Percentiles rank a stretch among this genome's conserved stretches.
Evolutionary conservation across 805 yeast species (phyloP).

Genomic region (Yamadazyma akitaensis): DNA sequence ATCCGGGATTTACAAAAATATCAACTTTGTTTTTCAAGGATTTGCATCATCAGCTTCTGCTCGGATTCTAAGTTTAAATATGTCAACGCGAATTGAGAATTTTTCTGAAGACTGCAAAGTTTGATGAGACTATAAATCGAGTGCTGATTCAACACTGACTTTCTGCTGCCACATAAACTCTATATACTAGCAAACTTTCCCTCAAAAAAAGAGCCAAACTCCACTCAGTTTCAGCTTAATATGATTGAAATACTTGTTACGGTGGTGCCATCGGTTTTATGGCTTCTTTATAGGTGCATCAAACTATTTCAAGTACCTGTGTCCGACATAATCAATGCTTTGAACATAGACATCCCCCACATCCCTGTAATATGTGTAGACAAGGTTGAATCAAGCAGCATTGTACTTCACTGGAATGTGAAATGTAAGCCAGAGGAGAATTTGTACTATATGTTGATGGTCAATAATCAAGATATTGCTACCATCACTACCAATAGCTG

Average conservation of each 20-base stretch:
- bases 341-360: slow-evolving; percentile 54
- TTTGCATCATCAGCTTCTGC: too few relatives aligned
- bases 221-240: too few relatives aligned
- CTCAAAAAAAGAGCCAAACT: too few relatives aligned
- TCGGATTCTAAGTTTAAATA: neutral
- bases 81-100: slow-evolving; percentile 1
- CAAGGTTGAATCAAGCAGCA: slow-evolving; percentile 43
- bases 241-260: slow-evolving; percentile 30
- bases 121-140: neutral
- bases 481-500: slow-evolving; percentile 34
- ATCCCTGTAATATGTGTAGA: slow-evolving; percentile 55
- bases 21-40: too few relatives aligned
- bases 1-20: too few relatives aligned
- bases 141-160: too few relatives aligned
- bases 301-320: slow-evolving; percentile 42
- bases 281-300: slow-evolving; percentile 40
- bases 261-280: slow-evolving; percentile 32
- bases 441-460: slow-evolving; percentile 29
- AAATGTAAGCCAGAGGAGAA: slow-evolving; percentile 26
- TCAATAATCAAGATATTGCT: slow-evolving; percentile 36
- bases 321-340: slow-evolving; percentile 38
- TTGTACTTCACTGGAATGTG: slow-evolving; percentile 56
- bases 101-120: slow-evolving; percentile 1
- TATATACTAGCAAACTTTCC: too few relatives aligned
- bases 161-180: too few relatives aligned